A percentile compares a stretch with the other conserved stretches of the same genome.
Conservation (phyloP, 768 basidiomycete species). For the Suillus decipiens region DNA sequence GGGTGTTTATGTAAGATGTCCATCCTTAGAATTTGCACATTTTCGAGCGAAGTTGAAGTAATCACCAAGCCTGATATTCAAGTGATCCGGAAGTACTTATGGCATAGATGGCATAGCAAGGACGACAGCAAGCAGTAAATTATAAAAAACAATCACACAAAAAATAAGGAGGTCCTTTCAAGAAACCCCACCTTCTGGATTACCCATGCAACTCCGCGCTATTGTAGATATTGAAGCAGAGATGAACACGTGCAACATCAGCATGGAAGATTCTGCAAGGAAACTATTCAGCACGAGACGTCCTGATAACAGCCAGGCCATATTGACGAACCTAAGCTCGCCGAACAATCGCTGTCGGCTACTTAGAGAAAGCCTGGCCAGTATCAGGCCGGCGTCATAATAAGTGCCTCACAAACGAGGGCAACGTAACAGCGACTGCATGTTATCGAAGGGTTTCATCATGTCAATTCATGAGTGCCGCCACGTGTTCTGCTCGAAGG, state of each 20-base stretch:
- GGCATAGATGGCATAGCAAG: neutral
- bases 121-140: neutral
- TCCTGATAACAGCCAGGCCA: neutral
- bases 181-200: neutral
- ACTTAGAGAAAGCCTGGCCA: slow-evolving; percentile 2
- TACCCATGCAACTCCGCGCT: neutral
- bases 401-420: slow-evolving; percentile 9
- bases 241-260: neutral
- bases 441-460: neutral
- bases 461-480: neutral
- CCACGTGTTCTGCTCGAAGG: slow-evolving; percentile 1
- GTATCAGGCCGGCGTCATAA: neutral
- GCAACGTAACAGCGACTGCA: slow-evolving; percentile 4
- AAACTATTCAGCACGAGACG: neutral
- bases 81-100: neutral
- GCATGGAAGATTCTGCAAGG: neutral
- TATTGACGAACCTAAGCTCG: slow-evolving; percentile 2
- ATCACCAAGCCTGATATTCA: neutral
- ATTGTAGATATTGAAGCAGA: neutral
- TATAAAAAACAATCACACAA: neutral
- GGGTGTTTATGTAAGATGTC: slow-evolving; percentile 3
- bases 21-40: neutral
- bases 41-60: neutral
- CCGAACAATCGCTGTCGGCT: slow-evolving; percentile 2
- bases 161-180: neutral